A percentile compares a stretch with the other conserved stretches of the same genome.
Evolutionary conservation across 2,329 filamentous ascomycete species (phyloP).

Genomic region (Biscogniauxia mediterranea): DNA sequence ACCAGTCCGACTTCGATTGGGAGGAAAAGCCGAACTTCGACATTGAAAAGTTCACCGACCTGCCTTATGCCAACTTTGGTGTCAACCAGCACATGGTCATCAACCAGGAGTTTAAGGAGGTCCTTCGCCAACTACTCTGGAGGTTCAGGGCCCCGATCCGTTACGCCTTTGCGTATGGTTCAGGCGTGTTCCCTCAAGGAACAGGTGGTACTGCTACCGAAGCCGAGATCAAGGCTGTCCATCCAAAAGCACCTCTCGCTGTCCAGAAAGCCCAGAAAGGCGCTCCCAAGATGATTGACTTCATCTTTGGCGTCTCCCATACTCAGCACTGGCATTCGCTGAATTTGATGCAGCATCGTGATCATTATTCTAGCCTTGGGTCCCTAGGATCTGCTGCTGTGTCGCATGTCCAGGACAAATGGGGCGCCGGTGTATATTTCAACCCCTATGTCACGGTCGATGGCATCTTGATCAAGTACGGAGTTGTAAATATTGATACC

Average conservation of each 20-base stretch:
- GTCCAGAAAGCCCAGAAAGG: conserved; percentile 84
- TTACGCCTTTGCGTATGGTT: conserved; percentile 97
- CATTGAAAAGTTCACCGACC: conserved; percentile 71
- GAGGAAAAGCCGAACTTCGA: conserved; percentile 71
- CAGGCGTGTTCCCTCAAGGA: conserved; percentile 87
- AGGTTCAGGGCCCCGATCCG: conserved; percentile 90
- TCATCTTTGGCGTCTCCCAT: conserved; percentile 93
- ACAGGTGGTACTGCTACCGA: conserved; percentile 53
- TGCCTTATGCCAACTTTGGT: conserved; percentile 80
- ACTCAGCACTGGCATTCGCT: conserved; percentile 96
- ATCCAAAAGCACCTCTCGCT: conserved; percentile 77
- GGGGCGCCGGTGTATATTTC: conserved; percentile 95
- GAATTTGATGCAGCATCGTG: conserved; percentile 81
- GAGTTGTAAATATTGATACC: conserved; percentile 91
- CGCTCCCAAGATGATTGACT: conserved; percentile 94
- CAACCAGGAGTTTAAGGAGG: conserved; percentile 93
- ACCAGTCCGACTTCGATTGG: conserved; percentile 53
- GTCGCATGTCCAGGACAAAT: conserved; percentile 79
- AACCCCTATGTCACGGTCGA: conserved; percentile 95
- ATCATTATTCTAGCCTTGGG: conserved; percentile 88
- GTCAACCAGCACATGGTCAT: conserved; percentile 96
- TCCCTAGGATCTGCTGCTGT: conserved; percentile 82
- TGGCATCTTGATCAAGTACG: conserved; percentile 95
- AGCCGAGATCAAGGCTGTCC: conserved; percentile 61
- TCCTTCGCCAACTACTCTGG: conserved; percentile 81